A percentile compares a stretch with the other conserved stretches of the same genome.
Conservation (phyloP, 2,329 filamentous ascomycete genomes). For the Mollisiaceae sp. region DNA sequence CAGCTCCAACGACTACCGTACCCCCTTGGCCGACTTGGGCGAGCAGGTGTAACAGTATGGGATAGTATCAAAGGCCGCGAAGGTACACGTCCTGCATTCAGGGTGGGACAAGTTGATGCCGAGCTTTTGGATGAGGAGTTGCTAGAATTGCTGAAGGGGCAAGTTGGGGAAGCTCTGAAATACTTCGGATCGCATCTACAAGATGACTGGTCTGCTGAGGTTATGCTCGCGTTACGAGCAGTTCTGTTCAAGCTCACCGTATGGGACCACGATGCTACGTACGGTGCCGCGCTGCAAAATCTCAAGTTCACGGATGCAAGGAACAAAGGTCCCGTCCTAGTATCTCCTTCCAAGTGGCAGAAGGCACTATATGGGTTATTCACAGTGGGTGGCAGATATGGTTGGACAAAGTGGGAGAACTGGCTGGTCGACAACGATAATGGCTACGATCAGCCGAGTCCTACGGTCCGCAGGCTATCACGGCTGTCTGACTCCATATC, state of each 20-base stretch:
- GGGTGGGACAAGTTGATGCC: conserved; percentile 94
- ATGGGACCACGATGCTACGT: conserved; percentile 96
- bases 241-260: conserved; percentile 92
- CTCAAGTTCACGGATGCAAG: conserved; percentile 88
- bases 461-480: conserved; percentile 61
- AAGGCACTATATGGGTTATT: conserved; percentile 83
- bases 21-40: conserved; percentile 64
- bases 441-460: conserved; percentile 68
- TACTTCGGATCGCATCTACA: conserved; percentile 80
- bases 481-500: conserved; percentile 71
- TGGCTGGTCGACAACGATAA: conserved; percentile 80
- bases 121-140: conserved; percentile 95
- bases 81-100: conserved; percentile 83
- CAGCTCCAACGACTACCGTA: conserved; percentile 63
- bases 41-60: conserved; percentile 62
- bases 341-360: conserved; percentile 78
- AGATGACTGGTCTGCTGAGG: conserved; percentile 88
- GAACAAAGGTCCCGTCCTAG: conserved; percentile 62
- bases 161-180: conserved; percentile 86
- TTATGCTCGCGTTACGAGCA: conserved; percentile 75
- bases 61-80: conserved; percentile 73
- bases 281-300: conserved; percentile 91
- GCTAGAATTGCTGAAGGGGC: conserved; percentile 79
- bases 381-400: conserved; percentile 86
- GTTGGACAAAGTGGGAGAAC: conserved; percentile 90